phyloP scores from a whole-genome alignment of 1,284 basidiomycete species.

The Ceratobasidium sp. region DNA sequence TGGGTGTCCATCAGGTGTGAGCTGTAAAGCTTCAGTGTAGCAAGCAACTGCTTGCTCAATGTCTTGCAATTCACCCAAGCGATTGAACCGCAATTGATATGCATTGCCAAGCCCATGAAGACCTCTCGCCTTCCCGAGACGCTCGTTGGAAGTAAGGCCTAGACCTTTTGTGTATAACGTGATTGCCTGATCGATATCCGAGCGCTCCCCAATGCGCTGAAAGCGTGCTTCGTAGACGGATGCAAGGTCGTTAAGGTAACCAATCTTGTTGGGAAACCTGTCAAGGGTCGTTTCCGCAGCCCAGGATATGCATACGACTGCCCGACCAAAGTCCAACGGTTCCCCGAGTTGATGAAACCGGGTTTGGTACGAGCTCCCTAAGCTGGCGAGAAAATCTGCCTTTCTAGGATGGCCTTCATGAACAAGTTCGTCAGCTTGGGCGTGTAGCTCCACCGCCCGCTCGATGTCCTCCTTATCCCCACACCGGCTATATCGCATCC shows the following conservation, averaged over 20 bases:
- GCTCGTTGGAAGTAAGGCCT: background rate
- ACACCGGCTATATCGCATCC: no score
- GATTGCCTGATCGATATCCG: background rate
- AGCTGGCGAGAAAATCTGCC: background rate
- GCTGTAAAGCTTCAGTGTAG: background rate
- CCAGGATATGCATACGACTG: no score
- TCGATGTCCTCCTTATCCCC: no score
- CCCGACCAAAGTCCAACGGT: background rate
- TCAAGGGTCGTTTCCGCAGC: no score
- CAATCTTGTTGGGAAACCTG: background rate
- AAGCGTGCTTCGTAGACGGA: background rate
- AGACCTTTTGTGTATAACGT: background rate
- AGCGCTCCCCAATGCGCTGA: background rate
- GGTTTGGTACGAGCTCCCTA: background rate
- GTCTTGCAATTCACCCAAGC: background rate
- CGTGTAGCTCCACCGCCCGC: no score
- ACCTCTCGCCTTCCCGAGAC: background rate
- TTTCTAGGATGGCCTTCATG: no score
- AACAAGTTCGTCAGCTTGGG: no score
- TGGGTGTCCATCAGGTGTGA: no score
- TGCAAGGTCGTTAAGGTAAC: background rate
- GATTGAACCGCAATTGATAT: background rate
- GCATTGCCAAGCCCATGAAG: background rate
- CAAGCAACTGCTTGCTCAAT: background rate
- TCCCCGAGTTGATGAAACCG: background rate